Evolutionary conservation across 805 yeast species (phyloP), one percentile per base, ranked within the genome.

Genomic region (Clavispora fructus): DNA sequence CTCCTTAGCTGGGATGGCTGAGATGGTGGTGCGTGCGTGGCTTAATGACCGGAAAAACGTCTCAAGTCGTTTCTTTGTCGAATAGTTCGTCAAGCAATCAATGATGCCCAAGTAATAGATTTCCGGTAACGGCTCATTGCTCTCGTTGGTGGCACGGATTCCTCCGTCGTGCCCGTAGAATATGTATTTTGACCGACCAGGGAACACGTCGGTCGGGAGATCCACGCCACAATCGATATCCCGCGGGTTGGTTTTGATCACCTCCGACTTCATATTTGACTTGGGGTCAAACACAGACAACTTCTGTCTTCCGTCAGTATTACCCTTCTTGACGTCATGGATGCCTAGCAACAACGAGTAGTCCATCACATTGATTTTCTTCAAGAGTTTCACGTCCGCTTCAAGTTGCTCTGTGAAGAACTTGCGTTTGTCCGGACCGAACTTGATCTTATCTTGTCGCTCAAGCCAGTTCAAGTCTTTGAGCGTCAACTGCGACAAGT

Each of bases 391-490:
- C 16, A 89, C 94, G 62, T 94, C 99, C 29, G 74, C 74, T 40
- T 74, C 80, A 46, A 94, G 69, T 64, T 94, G 99, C 14, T 73
- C 65, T 28, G 87, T 63, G 44, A 94, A 81, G 27, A 73, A 64
- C 39, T 71, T 67, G 33, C 77, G 71, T 57, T 86, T 89, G 9
- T 65, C 59, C 0, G 95, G 91, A 1, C 97, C 96, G 55, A 94
- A 78, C 31, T 77, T 67, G n/a, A 94, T 79, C 28, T 71, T 68
- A 49, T 80, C 82, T 28, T 80, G 70, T 30, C 76, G 68, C 52
- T 87, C 83, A 26, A 92, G 63, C 91, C 96, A 94, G 64, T 94
- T 92, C 48, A 88, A 67, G 65, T 94, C 99, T 62, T 94, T 94
- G 56, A 83, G 71, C 1, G 91, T 88, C 12, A 74, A 48, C 9